Percentiles rank a stretch among this genome's conserved stretches.
These are phyloP conservation scores for Carex scoparia DNA, from an alignment of 176 grass and related monocot genomes.

Conservation along the genomic window DNA sequence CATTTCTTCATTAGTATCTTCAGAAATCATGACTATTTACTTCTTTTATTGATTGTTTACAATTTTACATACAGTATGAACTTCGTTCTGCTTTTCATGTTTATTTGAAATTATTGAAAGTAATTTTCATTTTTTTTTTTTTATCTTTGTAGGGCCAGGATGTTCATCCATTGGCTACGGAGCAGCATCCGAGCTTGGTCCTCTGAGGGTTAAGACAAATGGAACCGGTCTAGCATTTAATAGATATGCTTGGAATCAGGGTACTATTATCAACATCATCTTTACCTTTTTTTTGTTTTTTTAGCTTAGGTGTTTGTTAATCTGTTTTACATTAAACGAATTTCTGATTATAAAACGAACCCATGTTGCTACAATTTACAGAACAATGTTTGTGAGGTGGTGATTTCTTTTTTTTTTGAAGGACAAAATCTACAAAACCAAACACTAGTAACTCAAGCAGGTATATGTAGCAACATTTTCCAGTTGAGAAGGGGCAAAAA, in stretches of 20 bases:
- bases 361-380: not conserved
- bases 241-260: slow-evolving; percentile 75
- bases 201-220: slow-evolving; percentile 47
- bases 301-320: no score
- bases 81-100: not conserved
- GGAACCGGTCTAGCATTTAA: slow-evolving; percentile 61
- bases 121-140: not conserved
- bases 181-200: slow-evolving; percentile 60
- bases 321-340: not conserved
- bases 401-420: not conserved
- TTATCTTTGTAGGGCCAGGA: slow-evolving; percentile 42
- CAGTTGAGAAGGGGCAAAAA: not conserved
- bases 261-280: slow-evolving; percentile 20
- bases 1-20: not conserved
- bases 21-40: not conserved
- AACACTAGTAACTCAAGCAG: not conserved
- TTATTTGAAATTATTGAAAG: not conserved
- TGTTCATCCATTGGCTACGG: slow-evolving; percentile 89
- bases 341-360: not conserved
- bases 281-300: not conserved
- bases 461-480: not conserved
- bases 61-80: no score
- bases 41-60: no score
- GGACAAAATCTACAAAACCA: not conserved
- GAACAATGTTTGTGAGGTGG: not conserved